phyloP scores from a whole-genome alignment of 208 protist species.

The Acanthamoeba lenticulata region DNA sequence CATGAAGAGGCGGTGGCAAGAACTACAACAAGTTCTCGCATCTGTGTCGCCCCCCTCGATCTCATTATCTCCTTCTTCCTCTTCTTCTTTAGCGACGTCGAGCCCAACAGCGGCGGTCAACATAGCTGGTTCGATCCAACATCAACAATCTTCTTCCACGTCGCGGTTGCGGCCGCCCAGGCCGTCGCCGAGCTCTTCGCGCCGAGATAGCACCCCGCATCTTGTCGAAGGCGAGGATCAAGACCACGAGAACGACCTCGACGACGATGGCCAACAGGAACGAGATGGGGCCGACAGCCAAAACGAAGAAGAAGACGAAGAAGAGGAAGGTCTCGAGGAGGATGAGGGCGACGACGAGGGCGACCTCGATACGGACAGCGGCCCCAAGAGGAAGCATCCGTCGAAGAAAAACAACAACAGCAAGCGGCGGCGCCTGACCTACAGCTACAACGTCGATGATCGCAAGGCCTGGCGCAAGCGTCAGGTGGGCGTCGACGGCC shows the following conservation, averaged over 20 bases:
- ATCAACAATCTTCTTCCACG: too few relatives aligned
- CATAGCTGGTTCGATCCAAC: too few relatives aligned
- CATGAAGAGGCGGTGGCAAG: not conserved
- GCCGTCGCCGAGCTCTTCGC: too few relatives aligned
- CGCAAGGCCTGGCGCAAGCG: slow-evolving; percentile 45
- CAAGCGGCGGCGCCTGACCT: not conserved
- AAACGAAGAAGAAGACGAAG: too few relatives aligned
- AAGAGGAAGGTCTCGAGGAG: too few relatives aligned
- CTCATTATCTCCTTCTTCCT: not conserved
- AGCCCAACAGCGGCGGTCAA: too few relatives aligned
- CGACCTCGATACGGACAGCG: not conserved
- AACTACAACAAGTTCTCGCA: not conserved
- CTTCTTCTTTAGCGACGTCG: not conserved
- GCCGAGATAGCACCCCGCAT: not conserved
- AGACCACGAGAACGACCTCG: not conserved
- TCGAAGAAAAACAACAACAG: not conserved
- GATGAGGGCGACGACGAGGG: too few relatives aligned
- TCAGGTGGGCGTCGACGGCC: slow-evolving; percentile 11
- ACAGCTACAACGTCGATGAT: slow-evolving; percentile 44
- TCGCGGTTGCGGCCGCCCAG: too few relatives aligned
- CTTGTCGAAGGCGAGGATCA: not conserved
- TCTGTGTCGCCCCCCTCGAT: not conserved
- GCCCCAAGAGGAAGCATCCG: not conserved
- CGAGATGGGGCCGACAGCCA: too few relatives aligned
- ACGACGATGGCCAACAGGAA: too few relatives aligned